Conservation (phyloP, 176 grass and related monocot species). For the Puya raimondii region DNA sequence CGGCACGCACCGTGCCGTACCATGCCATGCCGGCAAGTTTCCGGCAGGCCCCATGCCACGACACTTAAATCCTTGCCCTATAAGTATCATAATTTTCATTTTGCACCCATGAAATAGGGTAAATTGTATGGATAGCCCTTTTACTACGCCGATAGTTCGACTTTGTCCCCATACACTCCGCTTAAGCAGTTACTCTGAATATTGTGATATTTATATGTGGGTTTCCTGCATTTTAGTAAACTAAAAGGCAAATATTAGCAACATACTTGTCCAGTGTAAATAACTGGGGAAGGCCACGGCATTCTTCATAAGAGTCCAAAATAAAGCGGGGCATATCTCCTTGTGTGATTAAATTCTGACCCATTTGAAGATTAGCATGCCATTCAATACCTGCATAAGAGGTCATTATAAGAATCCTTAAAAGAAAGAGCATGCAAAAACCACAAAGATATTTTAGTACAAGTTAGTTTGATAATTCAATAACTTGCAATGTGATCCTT, state of each 20-base stretch:
- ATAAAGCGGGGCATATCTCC: slow-evolving; percentile 99
- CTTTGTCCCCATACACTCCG: too few relatives aligned
- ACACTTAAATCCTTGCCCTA: too few relatives aligned
- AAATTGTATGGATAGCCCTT: too few relatives aligned
- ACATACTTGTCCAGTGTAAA: slow-evolving; percentile 92
- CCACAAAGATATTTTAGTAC: neutral
- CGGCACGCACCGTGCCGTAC: too few relatives aligned
- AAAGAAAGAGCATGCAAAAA: slow-evolving; percentile 9
- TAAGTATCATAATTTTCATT: neutral
- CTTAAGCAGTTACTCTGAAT: too few relatives aligned
- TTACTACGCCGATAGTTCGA: too few relatives aligned
- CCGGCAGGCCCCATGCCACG: too few relatives aligned
- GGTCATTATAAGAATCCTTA: neutral
- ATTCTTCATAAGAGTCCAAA: slow-evolving; percentile 99
- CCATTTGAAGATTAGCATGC: slow-evolving; percentile 64
- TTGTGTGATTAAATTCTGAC: slow-evolving; percentile 80
- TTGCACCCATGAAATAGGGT: too few relatives aligned
- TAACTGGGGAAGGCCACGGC: slow-evolving; percentile 68
- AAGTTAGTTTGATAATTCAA: neutral
- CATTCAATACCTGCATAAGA: slow-evolving; percentile 56
- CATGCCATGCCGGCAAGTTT: too few relatives aligned
- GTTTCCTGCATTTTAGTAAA: neutral
- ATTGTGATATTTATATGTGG: too few relatives aligned
- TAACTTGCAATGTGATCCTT: neutral
- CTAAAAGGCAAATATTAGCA: neutral